These are phyloP conservation scores for Suillus subaureus DNA, from an alignment of 768 basidiomycete genomes.

Conservation along the genomic window DNA sequence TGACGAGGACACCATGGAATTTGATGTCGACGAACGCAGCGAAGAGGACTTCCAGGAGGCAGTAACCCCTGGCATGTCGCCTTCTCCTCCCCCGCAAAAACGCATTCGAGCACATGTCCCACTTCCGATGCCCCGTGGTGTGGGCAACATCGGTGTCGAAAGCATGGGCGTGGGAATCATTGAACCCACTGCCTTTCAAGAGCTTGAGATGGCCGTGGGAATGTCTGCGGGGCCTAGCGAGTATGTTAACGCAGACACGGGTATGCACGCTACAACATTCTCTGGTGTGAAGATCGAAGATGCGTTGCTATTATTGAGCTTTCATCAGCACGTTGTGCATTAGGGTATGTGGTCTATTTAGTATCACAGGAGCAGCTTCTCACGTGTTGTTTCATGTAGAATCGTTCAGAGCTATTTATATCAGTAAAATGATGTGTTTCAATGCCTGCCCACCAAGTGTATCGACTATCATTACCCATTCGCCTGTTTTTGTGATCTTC, in stretches of 20 bases:
- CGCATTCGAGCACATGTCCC: slow-evolving; percentile 29
- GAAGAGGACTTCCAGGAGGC: slow-evolving; percentile 77
- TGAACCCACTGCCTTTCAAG: slow-evolving; percentile 45
- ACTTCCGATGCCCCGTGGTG: slow-evolving; percentile 31
- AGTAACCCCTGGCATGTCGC: slow-evolving; percentile 63
- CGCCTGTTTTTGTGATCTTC: not conserved
- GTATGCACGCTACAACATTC: slow-evolving; percentile 33
- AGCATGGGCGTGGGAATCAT: slow-evolving; percentile 40
- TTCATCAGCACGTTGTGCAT: slow-evolving; percentile 67
- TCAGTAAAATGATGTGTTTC: slow-evolving; percentile 5
- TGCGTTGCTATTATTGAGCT: slow-evolving; percentile 71
- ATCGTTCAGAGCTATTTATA: slow-evolving; percentile 6
- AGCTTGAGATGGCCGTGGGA: slow-evolving; percentile 48
- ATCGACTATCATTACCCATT: slow-evolving; percentile 8
- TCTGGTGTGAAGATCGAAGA: slow-evolving; percentile 73
- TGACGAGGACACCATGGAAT: slow-evolving; percentile 42
- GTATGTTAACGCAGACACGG: slow-evolving; percentile 20
- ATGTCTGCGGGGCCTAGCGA: slow-evolving; percentile 26
- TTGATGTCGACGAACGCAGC: slow-evolving; percentile 54
- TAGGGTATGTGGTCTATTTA: slow-evolving; percentile 28
- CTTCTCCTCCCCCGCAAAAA: slow-evolving; percentile 38
- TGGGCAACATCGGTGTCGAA: slow-evolving; percentile 26
- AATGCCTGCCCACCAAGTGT: slow-evolving; percentile 5
- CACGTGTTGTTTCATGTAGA: slow-evolving; percentile 1
- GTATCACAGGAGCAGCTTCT: not conserved